Evolutionary conservation across 768 basidiomycete genomes (phyloP).

Genomic region (Agaricus sinodeliciosus): DNA sequence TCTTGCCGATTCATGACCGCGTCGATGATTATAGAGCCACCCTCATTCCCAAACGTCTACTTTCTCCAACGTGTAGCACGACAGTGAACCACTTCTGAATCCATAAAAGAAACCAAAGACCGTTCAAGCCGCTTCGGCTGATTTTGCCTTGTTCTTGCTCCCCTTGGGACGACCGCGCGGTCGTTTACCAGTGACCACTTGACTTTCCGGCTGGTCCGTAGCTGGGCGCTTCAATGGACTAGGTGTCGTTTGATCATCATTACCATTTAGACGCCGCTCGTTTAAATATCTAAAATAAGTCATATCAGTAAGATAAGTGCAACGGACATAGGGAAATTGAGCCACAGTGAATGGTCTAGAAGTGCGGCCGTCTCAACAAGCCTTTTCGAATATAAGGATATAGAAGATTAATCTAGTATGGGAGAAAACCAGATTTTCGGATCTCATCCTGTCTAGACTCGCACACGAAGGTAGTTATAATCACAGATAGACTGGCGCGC

Average conservation of each 20-base stretch:
- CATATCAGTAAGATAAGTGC: background rate
- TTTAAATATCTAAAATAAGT: slow-evolving; percentile 45
- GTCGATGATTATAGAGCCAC: background rate
- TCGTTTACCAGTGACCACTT: slow-evolving; percentile 32
- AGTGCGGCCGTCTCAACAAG: no score
- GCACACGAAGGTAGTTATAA: no score
- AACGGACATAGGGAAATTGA: no score
- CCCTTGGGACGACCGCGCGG: slow-evolving; percentile 66
- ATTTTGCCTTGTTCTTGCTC: slow-evolving; percentile 48
- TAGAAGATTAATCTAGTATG: no score
- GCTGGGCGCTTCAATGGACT: slow-evolving; percentile 24
- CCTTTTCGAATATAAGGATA: no score
- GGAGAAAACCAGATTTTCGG: no score
- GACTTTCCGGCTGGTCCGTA: slow-evolving; percentile 17
- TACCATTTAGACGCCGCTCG: slow-evolving; percentile 54
- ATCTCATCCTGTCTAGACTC: no score
- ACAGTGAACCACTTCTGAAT: background rate
- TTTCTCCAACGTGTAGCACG: background rate
- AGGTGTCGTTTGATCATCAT: slow-evolving; percentile 18
- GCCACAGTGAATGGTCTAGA: no score
- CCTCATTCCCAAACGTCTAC: background rate
- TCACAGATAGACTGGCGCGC: no score
- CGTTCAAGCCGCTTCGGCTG: slow-evolving; percentile 4
- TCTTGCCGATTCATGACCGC: background rate
- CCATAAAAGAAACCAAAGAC: background rate